phyloP scores from a whole-genome alignment of 2,329 filamentous ascomycete species.

The Aspergillus intermedius region DNA sequence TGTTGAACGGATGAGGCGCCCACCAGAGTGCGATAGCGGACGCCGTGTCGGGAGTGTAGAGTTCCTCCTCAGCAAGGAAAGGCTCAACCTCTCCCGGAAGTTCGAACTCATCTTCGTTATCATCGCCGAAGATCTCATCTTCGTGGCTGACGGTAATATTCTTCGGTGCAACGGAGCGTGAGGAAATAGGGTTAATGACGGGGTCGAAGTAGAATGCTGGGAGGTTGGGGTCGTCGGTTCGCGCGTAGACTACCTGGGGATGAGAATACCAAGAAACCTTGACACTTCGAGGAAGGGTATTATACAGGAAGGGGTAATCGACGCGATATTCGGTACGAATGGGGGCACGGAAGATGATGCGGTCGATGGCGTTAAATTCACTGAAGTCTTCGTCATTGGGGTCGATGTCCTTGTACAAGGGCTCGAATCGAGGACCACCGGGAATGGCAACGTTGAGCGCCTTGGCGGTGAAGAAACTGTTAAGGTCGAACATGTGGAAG shows the following conservation, averaged over 20 bases:
- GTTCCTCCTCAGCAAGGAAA: constrained; percentile 80
- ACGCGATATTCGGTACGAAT: constrained; percentile 95
- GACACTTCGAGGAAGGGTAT: constrained; percentile 89
- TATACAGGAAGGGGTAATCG: constrained; percentile 91
- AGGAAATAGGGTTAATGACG: constrained; percentile 96
- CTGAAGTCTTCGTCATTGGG: constrained; percentile 99
- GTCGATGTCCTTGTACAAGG: constrained; percentile 96
- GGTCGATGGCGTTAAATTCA: constrained; percentile 98
- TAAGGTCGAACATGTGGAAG: constrained; percentile 92
- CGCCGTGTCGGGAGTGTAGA: constrained; percentile 83
- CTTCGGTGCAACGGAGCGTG: constrained; percentile 85
- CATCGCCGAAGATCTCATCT: constrained; percentile 88
- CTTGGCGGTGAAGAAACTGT: constrained; percentile 93
- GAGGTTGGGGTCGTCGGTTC: constrained; percentile 77
- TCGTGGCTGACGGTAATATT: constrained; percentile 90
- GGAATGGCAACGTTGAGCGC: constrained; percentile 94
- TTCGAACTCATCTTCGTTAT: constrained; percentile 77
- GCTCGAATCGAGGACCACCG: constrained; percentile 94
- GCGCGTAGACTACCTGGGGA: constrained; percentile 85
- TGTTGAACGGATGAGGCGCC: constrained; percentile 94
- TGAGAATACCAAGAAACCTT: constrained; percentile 90
- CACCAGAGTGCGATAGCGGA: constrained; percentile 94
- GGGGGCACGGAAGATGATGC: constrained; percentile 94
- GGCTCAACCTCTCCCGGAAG: constrained; percentile 74
- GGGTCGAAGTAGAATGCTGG: constrained; percentile 97